Base-by-base conservation (phyloP, 2,329 filamentous ascomycete genomes). In the Orbilia javanica region DNA sequence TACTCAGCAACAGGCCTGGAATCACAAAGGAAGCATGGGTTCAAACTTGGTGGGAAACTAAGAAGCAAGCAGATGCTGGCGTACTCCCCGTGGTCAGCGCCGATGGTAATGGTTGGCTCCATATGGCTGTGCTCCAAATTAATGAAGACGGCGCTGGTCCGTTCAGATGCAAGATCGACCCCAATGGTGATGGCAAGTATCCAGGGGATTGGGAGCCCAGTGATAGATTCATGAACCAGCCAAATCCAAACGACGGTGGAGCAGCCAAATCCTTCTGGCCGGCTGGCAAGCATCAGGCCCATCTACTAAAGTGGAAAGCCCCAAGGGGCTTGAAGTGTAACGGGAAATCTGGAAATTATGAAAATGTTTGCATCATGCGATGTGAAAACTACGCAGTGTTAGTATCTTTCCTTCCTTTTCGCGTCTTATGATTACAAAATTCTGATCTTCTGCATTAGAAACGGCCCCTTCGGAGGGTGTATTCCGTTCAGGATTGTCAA, bases 111-210 rank as follows among this genome's bases (percentile, higher is more conserved):
- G 67, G 67, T 11, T 71, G 67, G 67, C 20, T 71, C 4, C 50
- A 34, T 1, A 71, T 71, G 29, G 50, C 8, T 2, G 55, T 71
- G n/a, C 48, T 63, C 6, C 57, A 48, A 18, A 46, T 72, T 2
- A 72, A 72, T 29, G 34, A 64, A 15, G 68, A 72, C 27, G 68
- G 68, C 3, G 68, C 57, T 11, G 68, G 68, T 6, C 68, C 68
- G 2, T 72, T 72, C 36, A 55, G 68, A 48, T 64, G 57, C 34
- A 42, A 31, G 10, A 36, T 72, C 46, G 68, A 72, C 36, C 11
- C 22, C 1, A 34, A 36, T 22, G 68, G 68, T 1, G 36, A 55
- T 7, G 68, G 68, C 7, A 52, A 71, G 44, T 71, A 39, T 10
- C 52, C 52, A 31, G 34, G 52, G 55, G 67, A 18, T 13, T 48